Conservation (phyloP, 176 grass and related monocot genomes). For the Bolboschoenus planiculmis region DNA sequence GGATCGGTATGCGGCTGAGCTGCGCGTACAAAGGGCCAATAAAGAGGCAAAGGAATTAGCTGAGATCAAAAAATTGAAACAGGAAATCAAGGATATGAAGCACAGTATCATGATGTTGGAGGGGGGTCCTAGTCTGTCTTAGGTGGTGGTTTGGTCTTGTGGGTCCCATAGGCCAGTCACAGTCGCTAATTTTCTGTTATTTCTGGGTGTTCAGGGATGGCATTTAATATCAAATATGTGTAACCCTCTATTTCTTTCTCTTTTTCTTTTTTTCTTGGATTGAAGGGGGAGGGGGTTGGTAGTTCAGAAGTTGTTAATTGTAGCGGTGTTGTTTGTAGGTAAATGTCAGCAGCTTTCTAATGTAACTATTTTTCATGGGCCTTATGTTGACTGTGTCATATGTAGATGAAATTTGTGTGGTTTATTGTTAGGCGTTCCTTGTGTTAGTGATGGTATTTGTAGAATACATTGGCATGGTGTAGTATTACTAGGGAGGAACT, state of each 20-base stretch:
- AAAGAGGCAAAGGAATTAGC: conserved; percentile 17
- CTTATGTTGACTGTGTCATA: neutral
- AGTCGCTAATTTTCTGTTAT: neutral
- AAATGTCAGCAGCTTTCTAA: neutral
- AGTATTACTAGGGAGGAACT: neutral
- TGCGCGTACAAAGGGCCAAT: neutral
- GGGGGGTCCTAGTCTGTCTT: neutral
- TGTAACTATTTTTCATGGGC: neutral
- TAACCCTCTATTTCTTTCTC: neutral
- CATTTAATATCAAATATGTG: neutral
- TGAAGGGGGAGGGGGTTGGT: neutral
- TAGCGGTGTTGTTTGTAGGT: neutral
- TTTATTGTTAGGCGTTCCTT: neutral
- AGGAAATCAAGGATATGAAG: conserved; percentile 18
- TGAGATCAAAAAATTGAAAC: conserved; percentile 3
- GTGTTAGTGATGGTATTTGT: neutral
- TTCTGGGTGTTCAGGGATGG: neutral
- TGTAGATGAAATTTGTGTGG: conserved; percentile 9
- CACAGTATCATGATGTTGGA: conserved; percentile 11
- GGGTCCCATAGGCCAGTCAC: neutral
- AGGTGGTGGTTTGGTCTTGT: neutral
- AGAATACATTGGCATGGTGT: neutral
- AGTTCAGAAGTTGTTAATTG: neutral
- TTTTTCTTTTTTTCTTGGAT: neutral
- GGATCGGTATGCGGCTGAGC: conserved; percentile 15